These are phyloP conservation scores for Yamadazyma oceani DNA, from an alignment of 1,139 yeast species.

Conservation along the genomic window DNA sequence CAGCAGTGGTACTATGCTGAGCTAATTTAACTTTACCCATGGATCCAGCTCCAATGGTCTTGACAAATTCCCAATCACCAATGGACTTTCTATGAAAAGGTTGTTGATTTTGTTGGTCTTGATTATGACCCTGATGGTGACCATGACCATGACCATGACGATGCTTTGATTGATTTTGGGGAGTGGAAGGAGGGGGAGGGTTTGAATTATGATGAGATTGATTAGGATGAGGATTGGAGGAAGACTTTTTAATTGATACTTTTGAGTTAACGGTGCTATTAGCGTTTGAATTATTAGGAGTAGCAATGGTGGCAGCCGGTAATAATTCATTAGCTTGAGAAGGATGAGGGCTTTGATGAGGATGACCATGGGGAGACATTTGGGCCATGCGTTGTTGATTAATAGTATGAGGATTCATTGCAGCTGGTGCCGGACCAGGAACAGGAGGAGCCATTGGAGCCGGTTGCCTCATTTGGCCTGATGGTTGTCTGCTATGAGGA, in stretches of 20 bases:
- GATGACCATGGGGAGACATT: too few species aligned
- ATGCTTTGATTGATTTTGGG: constrained; percentile 6
- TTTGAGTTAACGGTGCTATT: constrained; percentile 13
- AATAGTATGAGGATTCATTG: constrained; percentile 14
- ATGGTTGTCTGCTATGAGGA: constrained; percentile 4
- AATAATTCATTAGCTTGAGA: constrained; percentile 16
- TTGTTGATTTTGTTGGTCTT: constrained; percentile 21
- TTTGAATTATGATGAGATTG: constrained; percentile 5
- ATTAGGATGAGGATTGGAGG: constrained; percentile 2
- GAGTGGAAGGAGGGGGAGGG: constrained; percentile 10
- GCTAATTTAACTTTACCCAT: constrained; percentile 99
- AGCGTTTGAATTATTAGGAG: constrained; percentile 18
- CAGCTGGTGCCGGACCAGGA: constrained; percentile 2
- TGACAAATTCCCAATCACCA: constrained; percentile 96
- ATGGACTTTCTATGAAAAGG: constrained; percentile 84
- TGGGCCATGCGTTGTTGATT: constrained; percentile 1
- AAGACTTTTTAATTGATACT: constrained; percentile 6
- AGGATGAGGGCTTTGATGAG: too few species aligned
- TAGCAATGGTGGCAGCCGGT: constrained; percentile 25
- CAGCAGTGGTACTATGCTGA: constrained; percentile 76
- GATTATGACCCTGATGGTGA: constrained; percentile 12
- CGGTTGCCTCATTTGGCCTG: constrained; percentile 2
- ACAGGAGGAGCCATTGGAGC: background rate
- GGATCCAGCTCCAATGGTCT: constrained; percentile 96
- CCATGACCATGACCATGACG: constrained; percentile 9